These are phyloP conservation scores for Amanita exitialis DNA, from an alignment of 768 basidiomycete genomes.

Conservation along the genomic window DNA sequence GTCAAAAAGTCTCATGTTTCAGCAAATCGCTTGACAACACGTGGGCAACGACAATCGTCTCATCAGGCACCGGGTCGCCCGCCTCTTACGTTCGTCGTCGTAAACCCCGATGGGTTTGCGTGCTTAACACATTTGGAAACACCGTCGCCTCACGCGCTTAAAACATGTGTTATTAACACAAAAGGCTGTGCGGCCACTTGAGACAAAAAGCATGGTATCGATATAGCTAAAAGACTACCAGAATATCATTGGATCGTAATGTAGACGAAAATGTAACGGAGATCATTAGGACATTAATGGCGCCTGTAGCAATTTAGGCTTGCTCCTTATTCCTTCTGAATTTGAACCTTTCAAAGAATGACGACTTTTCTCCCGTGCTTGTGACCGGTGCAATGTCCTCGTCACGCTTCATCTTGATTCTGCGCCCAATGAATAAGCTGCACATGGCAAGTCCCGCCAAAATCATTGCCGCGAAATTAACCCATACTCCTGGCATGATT, in stretches of 20 bases:
- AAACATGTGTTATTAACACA: background rate
- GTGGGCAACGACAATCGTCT: background rate
- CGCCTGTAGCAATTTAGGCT: background rate
- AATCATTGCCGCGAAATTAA: constrained; percentile 59
- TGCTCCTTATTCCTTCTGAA: background rate
- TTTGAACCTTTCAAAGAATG: background rate
- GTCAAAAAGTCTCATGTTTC: constrained; percentile 1
- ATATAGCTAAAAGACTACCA: background rate
- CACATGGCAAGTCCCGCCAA: constrained; percentile 55
- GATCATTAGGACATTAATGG: background rate
- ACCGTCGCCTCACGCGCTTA: background rate
- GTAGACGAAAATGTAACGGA: no score
- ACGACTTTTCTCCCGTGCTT: constrained; percentile 22
- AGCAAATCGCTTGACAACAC: no score
- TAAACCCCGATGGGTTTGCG: background rate
- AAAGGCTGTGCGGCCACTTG: background rate
- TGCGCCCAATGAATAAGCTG: constrained; percentile 62
- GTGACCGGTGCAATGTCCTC: constrained; percentile 14
- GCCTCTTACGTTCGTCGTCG: background rate
- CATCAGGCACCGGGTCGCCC: constrained; percentile 2
- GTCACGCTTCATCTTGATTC: constrained; percentile 40
- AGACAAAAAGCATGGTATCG: no score
- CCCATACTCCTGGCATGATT: constrained; percentile 50
- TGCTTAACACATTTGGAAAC: background rate
- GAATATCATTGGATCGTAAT: no score